Conservation (phyloP, 208 protist genomes). For the Phytomonas francai region DNA sequence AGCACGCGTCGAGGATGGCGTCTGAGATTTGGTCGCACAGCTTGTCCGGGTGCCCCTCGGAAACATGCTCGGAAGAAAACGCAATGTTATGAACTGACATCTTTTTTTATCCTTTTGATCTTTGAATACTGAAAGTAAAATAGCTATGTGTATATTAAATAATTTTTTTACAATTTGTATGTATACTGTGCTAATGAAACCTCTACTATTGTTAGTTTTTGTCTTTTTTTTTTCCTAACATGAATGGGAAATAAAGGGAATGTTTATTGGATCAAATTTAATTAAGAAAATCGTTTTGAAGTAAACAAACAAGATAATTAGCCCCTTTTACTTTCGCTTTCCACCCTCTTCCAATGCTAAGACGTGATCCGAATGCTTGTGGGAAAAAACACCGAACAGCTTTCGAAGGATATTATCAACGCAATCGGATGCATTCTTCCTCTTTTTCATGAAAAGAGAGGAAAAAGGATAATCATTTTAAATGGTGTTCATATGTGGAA, state of each 20-base stretch:
- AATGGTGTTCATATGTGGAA: not conserved
- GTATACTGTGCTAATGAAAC: not conserved
- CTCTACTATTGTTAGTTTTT: too few relatives aligned
- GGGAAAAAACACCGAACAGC: not conserved
- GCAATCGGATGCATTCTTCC: not conserved
- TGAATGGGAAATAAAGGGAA: too few relatives aligned
- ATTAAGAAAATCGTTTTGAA: too few relatives aligned
- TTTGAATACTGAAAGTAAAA: not conserved
- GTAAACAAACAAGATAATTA: too few relatives aligned
- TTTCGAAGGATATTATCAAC: not conserved
- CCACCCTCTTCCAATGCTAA: too few relatives aligned
- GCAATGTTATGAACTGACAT: constrained; percentile 91
- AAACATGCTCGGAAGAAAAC: constrained; percentile 99
- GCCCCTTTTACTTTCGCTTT: too few relatives aligned
- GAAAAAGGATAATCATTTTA: not conserved
- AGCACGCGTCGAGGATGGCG: constrained; percentile 98
- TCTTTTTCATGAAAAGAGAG: not conserved
- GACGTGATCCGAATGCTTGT: not conserved
- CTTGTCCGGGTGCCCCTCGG: constrained; percentile 99
- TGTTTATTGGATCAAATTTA: too few relatives aligned
- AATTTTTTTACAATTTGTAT: constrained; percentile 7
- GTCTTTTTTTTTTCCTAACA: too few relatives aligned
- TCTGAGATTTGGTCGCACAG: constrained; percentile 99
- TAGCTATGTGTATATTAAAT: not conserved
- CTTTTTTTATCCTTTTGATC: not conserved